A percentile compares a stretch with the other conserved stretches of the same genome.
phyloP scores from a whole-genome alignment of 495 filamentous ascomycete genomes.

The Aspergillus egyptiacus region DNA sequence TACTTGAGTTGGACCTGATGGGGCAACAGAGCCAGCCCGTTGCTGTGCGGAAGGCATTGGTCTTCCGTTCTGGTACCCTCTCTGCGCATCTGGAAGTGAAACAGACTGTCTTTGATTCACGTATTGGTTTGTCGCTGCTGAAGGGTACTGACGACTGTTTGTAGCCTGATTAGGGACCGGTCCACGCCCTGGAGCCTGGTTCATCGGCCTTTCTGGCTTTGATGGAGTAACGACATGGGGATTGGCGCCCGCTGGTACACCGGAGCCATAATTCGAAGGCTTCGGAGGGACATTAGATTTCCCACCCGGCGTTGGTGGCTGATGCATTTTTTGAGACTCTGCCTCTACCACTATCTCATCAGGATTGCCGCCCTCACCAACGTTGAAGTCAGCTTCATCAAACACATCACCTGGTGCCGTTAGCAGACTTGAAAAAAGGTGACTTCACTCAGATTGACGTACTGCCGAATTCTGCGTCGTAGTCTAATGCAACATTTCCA shows the following conservation, averaged over 20 bases:
- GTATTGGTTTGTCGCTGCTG: slow-evolving; percentile 13
- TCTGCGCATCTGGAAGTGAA: slow-evolving; percentile 14
- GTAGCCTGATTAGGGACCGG: slow-evolving; percentile 20
- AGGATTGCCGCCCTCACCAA: slow-evolving; percentile 51
- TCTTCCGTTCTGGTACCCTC: slow-evolving; percentile 22
- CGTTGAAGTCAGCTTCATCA: slow-evolving; percentile 69
- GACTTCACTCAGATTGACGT: slow-evolving; percentile 18
- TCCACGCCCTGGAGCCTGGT: slow-evolving; percentile 18
- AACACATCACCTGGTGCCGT: slow-evolving; percentile 50
- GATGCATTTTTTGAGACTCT: slow-evolving; percentile 23
- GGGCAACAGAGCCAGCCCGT: slow-evolving; percentile 6
- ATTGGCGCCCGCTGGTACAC: slow-evolving; percentile 18
- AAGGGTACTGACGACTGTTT: slow-evolving; percentile 21
- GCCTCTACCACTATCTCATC: slow-evolving; percentile 52
- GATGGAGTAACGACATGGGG: slow-evolving; percentile 35
- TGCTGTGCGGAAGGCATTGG: slow-evolving; percentile 20
- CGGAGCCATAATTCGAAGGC: slow-evolving; percentile 17
- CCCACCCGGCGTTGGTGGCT: slow-evolving; percentile 27
- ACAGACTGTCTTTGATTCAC: slow-evolving; percentile 18
- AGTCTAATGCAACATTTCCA: slow-evolving; percentile 25
- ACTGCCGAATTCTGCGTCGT: slow-evolving; percentile 63
- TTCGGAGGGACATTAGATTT: slow-evolving; percentile 23
- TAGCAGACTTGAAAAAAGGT: slow-evolving; percentile 16
- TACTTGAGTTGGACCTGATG: slow-evolving; percentile 15
- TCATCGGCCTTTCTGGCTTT: slow-evolving; percentile 37